Conservation (phyloP, 345 rosid genomes). For the Dovyalis caffra region DNA sequence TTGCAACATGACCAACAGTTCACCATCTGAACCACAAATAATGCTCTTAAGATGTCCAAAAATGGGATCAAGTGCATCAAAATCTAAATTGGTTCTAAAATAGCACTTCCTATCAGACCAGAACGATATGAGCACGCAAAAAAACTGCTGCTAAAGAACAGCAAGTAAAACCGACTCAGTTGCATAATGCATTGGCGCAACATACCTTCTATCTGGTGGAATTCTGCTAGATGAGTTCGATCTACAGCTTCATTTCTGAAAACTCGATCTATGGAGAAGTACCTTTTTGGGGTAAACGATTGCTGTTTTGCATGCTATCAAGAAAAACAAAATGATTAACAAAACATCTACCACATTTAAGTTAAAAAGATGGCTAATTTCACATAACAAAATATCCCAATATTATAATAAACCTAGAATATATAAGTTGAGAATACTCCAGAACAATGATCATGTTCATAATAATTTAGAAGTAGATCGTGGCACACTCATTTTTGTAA, state of each 20-base stretch:
- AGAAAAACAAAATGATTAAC: neutral
- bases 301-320: slow-evolving; percentile 37
- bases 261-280: slow-evolving; percentile 94
- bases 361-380: neutral
- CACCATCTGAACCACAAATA: neutral
- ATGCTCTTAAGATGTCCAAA: neutral
- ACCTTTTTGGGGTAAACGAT: slow-evolving; percentile 77
- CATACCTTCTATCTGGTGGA: slow-evolving; percentile 96
- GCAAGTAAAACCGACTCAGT: neutral
- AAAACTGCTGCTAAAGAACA: neutral
- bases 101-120: slow-evolving; percentile 3
- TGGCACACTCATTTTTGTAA: neutral
- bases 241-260: slow-evolving; percentile 99
- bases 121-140: neutral
- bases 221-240: slow-evolving; percentile 92
- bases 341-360: neutral
- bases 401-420: neutral
- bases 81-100: neutral
- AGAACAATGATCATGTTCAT: neutral
- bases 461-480: neutral
- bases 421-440: neutral
- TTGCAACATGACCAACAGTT: neutral
- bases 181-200: neutral
- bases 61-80: neutral
- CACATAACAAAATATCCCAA: neutral